Conservation (phyloP, 2,329 filamentous ascomycete genomes). For the Arachnomyces sp. region DNA sequence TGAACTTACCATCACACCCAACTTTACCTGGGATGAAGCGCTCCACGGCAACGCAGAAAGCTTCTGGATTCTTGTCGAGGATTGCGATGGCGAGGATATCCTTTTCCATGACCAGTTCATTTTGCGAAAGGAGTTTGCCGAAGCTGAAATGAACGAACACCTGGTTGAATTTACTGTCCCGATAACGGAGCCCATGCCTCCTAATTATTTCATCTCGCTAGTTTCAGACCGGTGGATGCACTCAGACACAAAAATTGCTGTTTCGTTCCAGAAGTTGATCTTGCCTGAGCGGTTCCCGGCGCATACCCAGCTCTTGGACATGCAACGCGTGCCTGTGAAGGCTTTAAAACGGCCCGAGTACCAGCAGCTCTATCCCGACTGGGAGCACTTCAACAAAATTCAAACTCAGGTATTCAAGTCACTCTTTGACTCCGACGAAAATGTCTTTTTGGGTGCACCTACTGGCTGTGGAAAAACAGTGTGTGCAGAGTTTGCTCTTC, state of each 20-base stretch:
- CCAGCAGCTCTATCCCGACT: slow-evolving; percentile 69
- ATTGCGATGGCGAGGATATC: slow-evolving; percentile 94
- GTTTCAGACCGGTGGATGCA: slow-evolving; percentile 98
- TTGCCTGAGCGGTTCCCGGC: slow-evolving; percentile 92
- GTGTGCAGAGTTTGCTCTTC: slow-evolving; percentile 86
- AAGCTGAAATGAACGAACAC: slow-evolving; percentile 82
- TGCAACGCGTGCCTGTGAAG: slow-evolving; percentile 82
- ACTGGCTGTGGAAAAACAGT: slow-evolving; percentile 95
- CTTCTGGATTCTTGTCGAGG: slow-evolving; percentile 96
- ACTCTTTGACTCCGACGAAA: slow-evolving; percentile 82
- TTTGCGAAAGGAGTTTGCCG: slow-evolving; percentile 79
- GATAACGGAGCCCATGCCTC: slow-evolving; percentile 94
- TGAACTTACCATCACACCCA: slow-evolving; percentile 83
- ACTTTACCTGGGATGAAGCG: slow-evolving; percentile 89
- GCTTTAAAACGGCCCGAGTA: slow-evolving; percentile 83
- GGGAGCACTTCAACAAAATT: slow-evolving; percentile 89
- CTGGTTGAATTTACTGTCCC: slow-evolving; percentile 93
- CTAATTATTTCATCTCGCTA: slow-evolving; percentile 95
- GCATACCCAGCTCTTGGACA: slow-evolving; percentile 82
- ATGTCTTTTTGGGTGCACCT: slow-evolving; percentile 85
- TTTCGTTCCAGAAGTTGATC: slow-evolving; percentile 91
- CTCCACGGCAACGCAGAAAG: slow-evolving; percentile 81
- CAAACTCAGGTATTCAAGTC: slow-evolving; percentile 97
- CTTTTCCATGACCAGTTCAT: slow-evolving; percentile 92
- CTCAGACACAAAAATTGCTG: slow-evolving; percentile 82